A percentile compares a stretch with the other conserved stretches of the same genome.
These are phyloP conservation scores for Hippophae rhamnoides DNA, from an alignment of 306 rosid genomes.

Conservation along the genomic window DNA sequence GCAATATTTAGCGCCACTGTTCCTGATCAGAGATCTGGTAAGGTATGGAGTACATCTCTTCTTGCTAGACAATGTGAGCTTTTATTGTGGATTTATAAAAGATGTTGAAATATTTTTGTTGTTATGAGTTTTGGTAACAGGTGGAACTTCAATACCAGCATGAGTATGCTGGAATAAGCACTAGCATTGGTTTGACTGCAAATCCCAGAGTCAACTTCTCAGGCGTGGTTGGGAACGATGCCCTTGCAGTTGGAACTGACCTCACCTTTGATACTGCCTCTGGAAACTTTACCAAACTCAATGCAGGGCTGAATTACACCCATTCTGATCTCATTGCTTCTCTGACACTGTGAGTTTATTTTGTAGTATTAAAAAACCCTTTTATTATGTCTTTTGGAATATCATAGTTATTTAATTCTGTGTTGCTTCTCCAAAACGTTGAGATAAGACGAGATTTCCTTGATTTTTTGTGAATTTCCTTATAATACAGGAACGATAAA, in stretches of 20 bases:
- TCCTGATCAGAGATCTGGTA: conserved; percentile 90
- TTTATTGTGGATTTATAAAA: too few species aligned
- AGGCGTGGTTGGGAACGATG: conserved; percentile 70
- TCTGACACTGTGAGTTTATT: conserved; percentile 57
- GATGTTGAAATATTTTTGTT: background rate
- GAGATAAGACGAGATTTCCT: background rate
- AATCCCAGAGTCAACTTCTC: conserved; percentile 79
- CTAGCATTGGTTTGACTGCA: conserved; percentile 84
- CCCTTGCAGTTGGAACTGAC: conserved; percentile 65
- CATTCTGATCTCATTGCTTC: conserved; percentile 75
- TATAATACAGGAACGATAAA: conserved; percentile 56
- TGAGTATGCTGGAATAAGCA: conserved; percentile 85
- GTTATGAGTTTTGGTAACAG: conserved; percentile 27
- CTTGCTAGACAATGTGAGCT: background rate
- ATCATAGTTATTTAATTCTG: too few species aligned
- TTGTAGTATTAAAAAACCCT: too few species aligned
- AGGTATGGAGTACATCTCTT: conserved; percentile 32
- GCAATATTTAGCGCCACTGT: conserved; percentile 65
- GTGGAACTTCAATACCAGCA: conserved; percentile 86
- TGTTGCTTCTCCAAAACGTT: too few species aligned
- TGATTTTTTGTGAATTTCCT: conserved; percentile 3
- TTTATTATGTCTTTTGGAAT: background rate
- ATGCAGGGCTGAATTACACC: conserved; percentile 71
- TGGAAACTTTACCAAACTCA: conserved; percentile 62
- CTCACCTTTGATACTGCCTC: conserved; percentile 79